phyloP scores from a whole-genome alignment of 495 filamentous ascomycete genomes.

The Rostrohypoxylon terebratum region DNA sequence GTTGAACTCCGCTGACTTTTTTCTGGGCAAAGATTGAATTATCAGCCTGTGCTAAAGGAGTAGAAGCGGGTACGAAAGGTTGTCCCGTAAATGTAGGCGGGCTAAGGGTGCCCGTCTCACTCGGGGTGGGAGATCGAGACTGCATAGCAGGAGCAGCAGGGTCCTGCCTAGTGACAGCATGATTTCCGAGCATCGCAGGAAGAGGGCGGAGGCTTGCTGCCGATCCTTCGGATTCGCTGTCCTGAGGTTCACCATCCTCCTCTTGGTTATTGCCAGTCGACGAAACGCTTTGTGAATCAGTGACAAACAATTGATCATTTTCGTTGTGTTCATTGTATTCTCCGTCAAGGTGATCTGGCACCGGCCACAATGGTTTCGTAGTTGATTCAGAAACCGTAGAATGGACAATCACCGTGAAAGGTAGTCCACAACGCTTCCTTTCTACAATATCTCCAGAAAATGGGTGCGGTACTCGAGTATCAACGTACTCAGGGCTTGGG shows the following conservation, averaged over 20 bases:
- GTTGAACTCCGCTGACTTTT: neutral
- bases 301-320: conserved; percentile 51
- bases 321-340: conserved; percentile 19
- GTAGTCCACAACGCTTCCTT: conserved; percentile 57
- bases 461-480: conserved; percentile 57
- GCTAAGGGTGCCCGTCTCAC: neutral
- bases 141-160: neutral
- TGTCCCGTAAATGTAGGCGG: conserved; percentile 4
- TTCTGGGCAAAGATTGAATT: conserved; percentile 7
- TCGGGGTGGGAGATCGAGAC: neutral
- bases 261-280: conserved; percentile 8
- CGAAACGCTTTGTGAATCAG: conserved; percentile 23
- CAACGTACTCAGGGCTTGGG: conserved; percentile 42
- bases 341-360: neutral
- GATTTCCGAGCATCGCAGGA: conserved; percentile 18
- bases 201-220: neutral
- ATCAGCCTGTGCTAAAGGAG: neutral
- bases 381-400: conserved; percentile 57
- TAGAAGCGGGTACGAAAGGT: neutral
- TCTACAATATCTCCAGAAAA: conserved; percentile 61
- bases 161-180: conserved; percentile 6
- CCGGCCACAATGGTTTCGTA: neutral
- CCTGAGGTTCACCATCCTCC: neutral
- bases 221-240: neutral
- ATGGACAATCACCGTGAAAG: conserved; percentile 59